Evolutionary conservation across 345 rosid species (phyloP), one percentile per base, ranked within the genome.

Genomic region (Murraya paniculata): DNA sequence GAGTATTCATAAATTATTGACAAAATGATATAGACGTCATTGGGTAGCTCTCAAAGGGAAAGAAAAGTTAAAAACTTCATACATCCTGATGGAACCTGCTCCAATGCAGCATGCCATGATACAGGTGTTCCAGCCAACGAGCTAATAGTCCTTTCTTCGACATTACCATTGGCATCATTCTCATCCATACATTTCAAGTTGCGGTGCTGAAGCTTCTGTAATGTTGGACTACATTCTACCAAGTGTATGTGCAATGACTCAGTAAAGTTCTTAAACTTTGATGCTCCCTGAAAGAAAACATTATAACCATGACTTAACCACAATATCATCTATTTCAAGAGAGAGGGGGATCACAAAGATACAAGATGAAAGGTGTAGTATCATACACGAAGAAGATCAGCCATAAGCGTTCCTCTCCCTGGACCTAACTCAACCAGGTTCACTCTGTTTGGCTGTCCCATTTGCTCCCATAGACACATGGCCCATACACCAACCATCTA

Each of bases 371-470:
- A 82, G 74, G 22, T 78, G 45, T 7, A 28, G 74, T 72, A 14
- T 21, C 94, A 84, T 88, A 94, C 97, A 57, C 88, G 94, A 81
- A 96, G 93, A 72, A 94, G 97, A 86, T 92, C 99, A 5, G 86
- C 95, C 97, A 96, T 91, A 56, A 94, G 99, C 36, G 98, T 90
- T 88, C 94, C 98, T 53, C 98, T 83, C 28, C 98, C 99, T 45
- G 98, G 98, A 80, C 99, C 99, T 77, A 96, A 82, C 84, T 96
- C 99, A 80, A 96, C 87, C 33, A 94, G 89, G 92, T 90, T 94
- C 55, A 92, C 94, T 73, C 75, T 86, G 31, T 85, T 75, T 60
- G 98, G 98, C 41, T 83, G 92, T 76, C 94, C 97, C 98, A 96
- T 92, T 83, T 92, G 92, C 90, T 96, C 92, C 98, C 99, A 92